These are phyloP conservation scores for Cladosporium sp. DNA, from an alignment of 2,329 filamentous ascomycete genomes.

Conservation along the genomic window DNA sequence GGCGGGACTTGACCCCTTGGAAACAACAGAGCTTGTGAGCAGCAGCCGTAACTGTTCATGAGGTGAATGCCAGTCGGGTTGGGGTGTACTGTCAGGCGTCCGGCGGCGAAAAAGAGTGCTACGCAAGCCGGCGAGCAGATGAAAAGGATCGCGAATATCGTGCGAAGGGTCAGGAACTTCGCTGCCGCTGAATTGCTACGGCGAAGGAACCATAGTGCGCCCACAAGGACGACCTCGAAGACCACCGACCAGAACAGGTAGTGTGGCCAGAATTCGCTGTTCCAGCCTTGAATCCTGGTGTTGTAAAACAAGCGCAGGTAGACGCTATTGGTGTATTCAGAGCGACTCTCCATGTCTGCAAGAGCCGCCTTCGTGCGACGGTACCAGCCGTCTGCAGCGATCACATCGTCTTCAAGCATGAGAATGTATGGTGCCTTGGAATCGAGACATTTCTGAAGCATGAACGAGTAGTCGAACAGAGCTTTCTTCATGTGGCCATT, in stretches of 20 bases:
- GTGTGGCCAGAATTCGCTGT: constrained; percentile 8
- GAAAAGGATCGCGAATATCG: not conserved
- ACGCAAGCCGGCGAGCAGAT: constrained; percentile 2
- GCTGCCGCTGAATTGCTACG: not conserved
- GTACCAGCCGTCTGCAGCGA: constrained; percentile 5
- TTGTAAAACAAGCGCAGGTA: constrained; percentile 8
- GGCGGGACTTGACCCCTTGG: not conserved
- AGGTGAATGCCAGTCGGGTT: constrained; percentile 2
- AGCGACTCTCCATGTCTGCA: not conserved
- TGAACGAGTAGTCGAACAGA: constrained; percentile 2
- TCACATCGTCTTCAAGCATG: not conserved
- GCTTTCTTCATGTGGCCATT: not conserved
- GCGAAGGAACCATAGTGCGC: not conserved
- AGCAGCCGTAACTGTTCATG: constrained; percentile 8
- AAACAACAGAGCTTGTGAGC: constrained; percentile 1
- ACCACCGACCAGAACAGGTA: constrained; percentile 12
- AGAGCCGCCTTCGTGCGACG: not conserved
- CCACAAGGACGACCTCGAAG: not conserved
- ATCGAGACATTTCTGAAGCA: not conserved
- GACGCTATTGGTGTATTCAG: not conserved
- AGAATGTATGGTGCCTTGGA: not conserved
- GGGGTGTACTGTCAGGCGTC: constrained; percentile 1
- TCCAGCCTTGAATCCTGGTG: constrained; percentile 4
- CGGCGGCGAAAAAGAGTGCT: constrained; percentile 5
- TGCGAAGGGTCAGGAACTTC: not conserved